phyloP scores from a whole-genome alignment of 2,329 filamentous ascomycete genomes.

The Monascus ruber region DNA sequence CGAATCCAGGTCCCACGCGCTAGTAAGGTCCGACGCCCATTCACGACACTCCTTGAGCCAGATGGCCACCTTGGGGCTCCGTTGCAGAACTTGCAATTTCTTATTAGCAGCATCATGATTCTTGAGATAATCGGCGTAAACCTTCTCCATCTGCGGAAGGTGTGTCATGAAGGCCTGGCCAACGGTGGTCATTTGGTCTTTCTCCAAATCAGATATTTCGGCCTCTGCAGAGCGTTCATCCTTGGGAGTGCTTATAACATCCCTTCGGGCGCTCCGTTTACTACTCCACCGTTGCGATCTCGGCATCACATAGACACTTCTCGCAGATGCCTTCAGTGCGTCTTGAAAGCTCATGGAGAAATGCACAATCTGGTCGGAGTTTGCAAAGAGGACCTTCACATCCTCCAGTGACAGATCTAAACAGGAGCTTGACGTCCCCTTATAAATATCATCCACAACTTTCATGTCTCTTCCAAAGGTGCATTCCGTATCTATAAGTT shows the following conservation, averaged over 20 bases:
- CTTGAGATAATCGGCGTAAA: constrained; percentile 54
- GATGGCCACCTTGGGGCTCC: constrained; percentile 51
- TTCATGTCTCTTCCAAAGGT: constrained; percentile 92
- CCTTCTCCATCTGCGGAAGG: constrained; percentile 49
- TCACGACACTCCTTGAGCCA: constrained; percentile 92
- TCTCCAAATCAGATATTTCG: constrained; percentile 39
- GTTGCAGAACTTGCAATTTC: constrained; percentile 40
- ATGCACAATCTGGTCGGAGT: constrained; percentile 77
- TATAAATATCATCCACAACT: constrained; percentile 95
- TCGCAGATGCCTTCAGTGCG: constrained; percentile 67
- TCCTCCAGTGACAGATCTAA: constrained; percentile 71
- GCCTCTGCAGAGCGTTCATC: constrained; percentile 16
- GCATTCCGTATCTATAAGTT: constrained; percentile 85
- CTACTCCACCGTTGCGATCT: constrained; percentile 43
- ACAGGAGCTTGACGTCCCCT: constrained; percentile 75
- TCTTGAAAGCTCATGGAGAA: constrained; percentile 74
- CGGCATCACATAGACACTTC: constrained; percentile 63
- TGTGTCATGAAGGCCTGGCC: constrained; percentile 48
- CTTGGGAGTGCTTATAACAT: constrained; percentile 18
- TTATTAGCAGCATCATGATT: constrained; percentile 55
- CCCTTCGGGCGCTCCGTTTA: constrained; percentile 38
- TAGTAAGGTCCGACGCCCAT: constrained; percentile 82
- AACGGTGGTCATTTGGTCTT: constrained; percentile 47
- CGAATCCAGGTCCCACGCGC: constrained; percentile 89
- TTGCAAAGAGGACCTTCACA: constrained; percentile 82